Base-by-base conservation (phyloP, 1,139 yeast species). In the Geotrichum europaeum region DNA sequence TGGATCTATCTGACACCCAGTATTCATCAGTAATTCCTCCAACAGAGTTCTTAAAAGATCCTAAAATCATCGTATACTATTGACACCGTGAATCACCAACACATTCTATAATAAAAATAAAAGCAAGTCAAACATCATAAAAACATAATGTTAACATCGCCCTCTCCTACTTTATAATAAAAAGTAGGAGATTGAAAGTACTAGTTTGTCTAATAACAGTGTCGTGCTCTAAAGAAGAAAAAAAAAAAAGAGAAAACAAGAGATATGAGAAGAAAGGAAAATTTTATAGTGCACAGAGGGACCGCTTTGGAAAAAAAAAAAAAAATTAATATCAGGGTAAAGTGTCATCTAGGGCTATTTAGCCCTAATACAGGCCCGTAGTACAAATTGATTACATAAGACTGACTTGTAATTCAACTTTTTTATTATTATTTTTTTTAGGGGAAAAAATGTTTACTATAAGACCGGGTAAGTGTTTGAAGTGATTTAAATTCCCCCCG, bases 1-100 rank as follows among this genome's bases (percentile, higher is more conserved):
- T 64, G 78, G 75, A 73, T 76, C 74, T 76, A 79, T 79, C 85
- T 82, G 85, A 82, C 85, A 82, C 85, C 78, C 83, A 70, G 73
- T 78, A 75, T 72, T 81, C 84, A 74, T 68, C 66, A 69, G 65
- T 65, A 60, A 68, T 24, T 24, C 36, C 73, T 80, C 84, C 84
- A 76, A 78, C 73, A 76, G 82, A 78, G 85, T 81, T 82, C 85
- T 82, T 82, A 81, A 74, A 75, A 74, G 78, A 73, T 72, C 76
- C 72, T 70, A 59, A 13, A 56, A 60, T 74, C 43, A 28, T 24
- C 43, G 58, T 55, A 32, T 72, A 65, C 57, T 80, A 80, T 79
- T 61, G 79, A 81, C 82, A 71, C 72, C 77, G 71, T 69, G 73
- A 72, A 78, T 78, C 81, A 73, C 75, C 66, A 60, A 63, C 56